phyloP scores from a whole-genome alignment of 495 filamentous ascomycete species.

The Darksidea phi region DNA sequence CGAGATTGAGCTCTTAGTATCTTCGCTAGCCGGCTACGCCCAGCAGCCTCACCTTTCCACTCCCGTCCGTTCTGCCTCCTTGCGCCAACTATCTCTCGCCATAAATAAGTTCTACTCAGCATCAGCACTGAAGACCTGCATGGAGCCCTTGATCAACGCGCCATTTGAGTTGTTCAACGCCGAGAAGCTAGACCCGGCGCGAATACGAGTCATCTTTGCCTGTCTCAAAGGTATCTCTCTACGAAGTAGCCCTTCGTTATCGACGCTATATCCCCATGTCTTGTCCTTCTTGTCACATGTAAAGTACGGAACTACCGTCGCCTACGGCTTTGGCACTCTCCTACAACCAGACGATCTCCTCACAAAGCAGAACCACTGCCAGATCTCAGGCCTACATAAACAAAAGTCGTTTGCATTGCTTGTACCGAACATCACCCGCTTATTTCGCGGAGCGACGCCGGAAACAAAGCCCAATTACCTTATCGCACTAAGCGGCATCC shows the following conservation, averaged over 20 bases:
- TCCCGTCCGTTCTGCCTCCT: slow-evolving; percentile 48
- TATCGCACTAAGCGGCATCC: slow-evolving; percentile 63
- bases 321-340: slow-evolving; percentile 61
- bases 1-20: slow-evolving; percentile 40
- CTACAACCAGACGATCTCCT: slow-evolving; percentile 66
- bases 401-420: slow-evolving; percentile 65
- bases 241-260: slow-evolving; percentile 41
- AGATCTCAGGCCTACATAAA: slow-evolving; percentile 61
- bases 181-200: slow-evolving; percentile 40
- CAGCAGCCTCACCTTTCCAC: slow-evolving; percentile 15
- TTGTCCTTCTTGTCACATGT: slow-evolving; percentile 56
- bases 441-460: slow-evolving; percentile 51
- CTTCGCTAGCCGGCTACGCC: slow-evolving; percentile 25
- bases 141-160: slow-evolving; percentile 39
- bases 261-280: slow-evolving; percentile 52
- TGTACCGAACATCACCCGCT: slow-evolving; percentile 56
- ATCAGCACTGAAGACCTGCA: slow-evolving; percentile 42
- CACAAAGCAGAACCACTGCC: slow-evolving; percentile 62
- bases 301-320: slow-evolving; percentile 48
- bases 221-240: slow-evolving; percentile 45
- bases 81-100: slow-evolving; percentile 63
- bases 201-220: slow-evolving; percentile 44
- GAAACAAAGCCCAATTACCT: slow-evolving; percentile 62
- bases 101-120: slow-evolving; percentile 65
- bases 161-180: slow-evolving; percentile 33